phyloP scores from a whole-genome alignment of 257 asterid genomes.

The Solanum pennellii region DNA sequence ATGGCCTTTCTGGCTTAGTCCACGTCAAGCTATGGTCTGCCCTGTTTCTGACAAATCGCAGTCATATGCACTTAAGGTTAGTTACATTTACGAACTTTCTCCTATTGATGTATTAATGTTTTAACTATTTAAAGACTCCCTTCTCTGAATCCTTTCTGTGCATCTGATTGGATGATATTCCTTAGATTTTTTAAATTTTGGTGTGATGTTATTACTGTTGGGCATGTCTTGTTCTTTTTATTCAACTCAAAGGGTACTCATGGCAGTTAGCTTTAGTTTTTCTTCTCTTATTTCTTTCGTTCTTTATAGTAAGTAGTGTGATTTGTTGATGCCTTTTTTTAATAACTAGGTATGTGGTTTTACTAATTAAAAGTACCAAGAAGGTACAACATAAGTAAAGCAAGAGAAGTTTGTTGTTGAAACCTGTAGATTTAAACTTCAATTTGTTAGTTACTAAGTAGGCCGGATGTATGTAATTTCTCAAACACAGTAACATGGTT shows the following conservation, averaged over 20 bases:
- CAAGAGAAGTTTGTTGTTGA: neutral
- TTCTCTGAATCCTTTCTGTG: neutral
- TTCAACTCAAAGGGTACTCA: neutral
- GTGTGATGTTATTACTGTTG: neutral
- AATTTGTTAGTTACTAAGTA: neutral
- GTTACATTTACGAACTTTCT: neutral
- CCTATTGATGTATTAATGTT: neutral
- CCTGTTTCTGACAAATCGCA: slow-evolving; percentile 95
- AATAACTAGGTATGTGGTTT: neutral
- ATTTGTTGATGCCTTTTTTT: neutral
- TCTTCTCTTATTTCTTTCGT: neutral
- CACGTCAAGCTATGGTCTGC: slow-evolving; percentile 95
- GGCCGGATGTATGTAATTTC: neutral
- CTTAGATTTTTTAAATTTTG: neutral
- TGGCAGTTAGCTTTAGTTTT: neutral
- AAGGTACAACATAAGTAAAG: neutral
- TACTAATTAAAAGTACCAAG: neutral
- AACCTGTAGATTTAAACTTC: neutral
- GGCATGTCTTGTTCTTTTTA: neutral
- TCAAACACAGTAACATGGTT: neutral
- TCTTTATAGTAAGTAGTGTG: neutral
- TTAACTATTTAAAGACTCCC: neutral
- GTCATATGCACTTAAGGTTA: slow-evolving; percentile 66
- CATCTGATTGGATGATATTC: neutral
- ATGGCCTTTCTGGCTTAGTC: slow-evolving; percentile 99